Evolutionary conservation across 371 early-diverging fungal species (phyloP).

Genomic region (Mucor mucedo): DNA sequence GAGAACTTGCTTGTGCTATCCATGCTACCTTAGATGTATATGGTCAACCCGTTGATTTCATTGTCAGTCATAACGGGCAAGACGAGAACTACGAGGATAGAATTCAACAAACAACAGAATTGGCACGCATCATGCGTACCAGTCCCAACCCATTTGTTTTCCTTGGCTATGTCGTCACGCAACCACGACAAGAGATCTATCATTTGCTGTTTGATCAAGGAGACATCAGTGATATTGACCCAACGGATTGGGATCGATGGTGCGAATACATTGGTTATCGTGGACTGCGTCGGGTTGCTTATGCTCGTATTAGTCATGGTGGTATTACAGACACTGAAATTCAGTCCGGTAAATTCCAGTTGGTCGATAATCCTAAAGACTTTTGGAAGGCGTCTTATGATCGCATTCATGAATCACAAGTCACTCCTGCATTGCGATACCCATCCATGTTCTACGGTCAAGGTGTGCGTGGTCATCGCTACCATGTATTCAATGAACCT

Average conservation of each 20-base stretch:
- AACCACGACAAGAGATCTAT: slow-evolving; percentile 71
- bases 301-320: slow-evolving; percentile 81
- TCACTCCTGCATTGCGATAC: slow-evolving; percentile 64
- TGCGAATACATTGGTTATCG: slow-evolving; percentile 85
- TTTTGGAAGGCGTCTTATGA: slow-evolving; percentile 66
- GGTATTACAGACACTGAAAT: slow-evolving; percentile 88
- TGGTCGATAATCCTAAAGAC: slow-evolving; percentile 58
- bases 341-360: slow-evolving; percentile 81
- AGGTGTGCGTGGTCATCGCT: slow-evolving; percentile 77
- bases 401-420: slow-evolving; percentile 57
- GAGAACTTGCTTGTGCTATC: slow-evolving; percentile 87
- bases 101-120: slow-evolving; percentile 77
- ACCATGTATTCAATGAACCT: slow-evolving; percentile 82
- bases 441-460: slow-evolving; percentile 70
- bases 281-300: slow-evolving; percentile 75
- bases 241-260: slow-evolving; percentile 82
- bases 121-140: slow-evolving; percentile 78
- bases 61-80: slow-evolving; percentile 87
- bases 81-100: slow-evolving; percentile 81
- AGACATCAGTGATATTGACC: slow-evolving; percentile 78
- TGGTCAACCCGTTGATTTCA: slow-evolving; percentile 81
- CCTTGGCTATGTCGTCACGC: slow-evolving; percentile 83
- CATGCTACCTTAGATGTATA: slow-evolving; percentile 85
- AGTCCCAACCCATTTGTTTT: slow-evolving; percentile 80
- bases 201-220: slow-evolving; percentile 69